phyloP scores from a whole-genome alignment of 345 rosid species.

The Murraya paniculata region DNA sequence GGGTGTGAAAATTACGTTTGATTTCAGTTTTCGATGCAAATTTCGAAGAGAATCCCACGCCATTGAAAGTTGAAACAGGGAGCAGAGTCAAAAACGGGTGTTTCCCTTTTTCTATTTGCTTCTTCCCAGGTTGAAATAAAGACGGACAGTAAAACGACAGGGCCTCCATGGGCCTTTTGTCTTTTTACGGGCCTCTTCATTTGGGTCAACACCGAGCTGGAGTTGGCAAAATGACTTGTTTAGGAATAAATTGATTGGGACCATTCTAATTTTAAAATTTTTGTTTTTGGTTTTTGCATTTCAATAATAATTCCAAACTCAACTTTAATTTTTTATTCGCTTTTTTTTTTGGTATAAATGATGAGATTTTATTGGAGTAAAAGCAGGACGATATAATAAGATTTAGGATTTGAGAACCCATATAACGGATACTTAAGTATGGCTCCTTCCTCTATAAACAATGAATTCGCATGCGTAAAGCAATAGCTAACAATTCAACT shows the following conservation, averaged over 20 bases:
- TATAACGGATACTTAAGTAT: too few species aligned
- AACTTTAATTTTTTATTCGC: too few species aligned
- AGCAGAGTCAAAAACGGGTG: background rate
- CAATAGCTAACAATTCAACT: too few species aligned
- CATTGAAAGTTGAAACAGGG: background rate
- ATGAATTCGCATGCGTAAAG: too few species aligned
- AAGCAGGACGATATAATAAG: too few species aligned
- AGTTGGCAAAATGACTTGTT: background rate
- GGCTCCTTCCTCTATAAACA: too few species aligned
- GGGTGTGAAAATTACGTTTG: too few species aligned
- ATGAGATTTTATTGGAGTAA: too few species aligned
- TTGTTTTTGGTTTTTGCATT: too few species aligned
- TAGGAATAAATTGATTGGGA: background rate
- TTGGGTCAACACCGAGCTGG: background rate
- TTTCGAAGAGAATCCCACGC: background rate
- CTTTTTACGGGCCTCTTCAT: background rate
- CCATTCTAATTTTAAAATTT: background rate
- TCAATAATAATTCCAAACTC: too few species aligned
- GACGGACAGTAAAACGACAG: constrained; percentile 17
- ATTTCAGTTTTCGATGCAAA: background rate
- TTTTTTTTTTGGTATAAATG: too few species aligned
- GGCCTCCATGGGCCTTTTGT: constrained; percentile 2
- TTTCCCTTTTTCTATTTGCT: background rate
- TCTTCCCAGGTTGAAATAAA: background rate
- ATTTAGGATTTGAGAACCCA: too few species aligned